These are phyloP conservation scores for Apiospora kogelbergensis DNA, from an alignment of 2,329 filamentous ascomycete species.

Conservation along the genomic window DNA sequence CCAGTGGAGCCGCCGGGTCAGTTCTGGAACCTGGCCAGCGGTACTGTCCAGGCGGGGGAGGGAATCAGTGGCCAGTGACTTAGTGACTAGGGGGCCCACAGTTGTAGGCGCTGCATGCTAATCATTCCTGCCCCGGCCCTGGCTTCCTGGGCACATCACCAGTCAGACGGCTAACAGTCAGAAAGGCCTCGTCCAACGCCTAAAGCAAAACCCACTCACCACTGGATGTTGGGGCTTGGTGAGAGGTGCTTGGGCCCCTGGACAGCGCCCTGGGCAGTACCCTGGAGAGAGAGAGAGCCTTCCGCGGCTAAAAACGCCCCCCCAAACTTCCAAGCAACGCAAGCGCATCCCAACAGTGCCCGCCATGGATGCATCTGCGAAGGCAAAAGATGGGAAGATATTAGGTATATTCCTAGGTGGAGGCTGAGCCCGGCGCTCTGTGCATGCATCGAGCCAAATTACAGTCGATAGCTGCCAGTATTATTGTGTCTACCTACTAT, in stretches of 20 bases:
- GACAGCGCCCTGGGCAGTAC: background rate
- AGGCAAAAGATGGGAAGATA: background rate
- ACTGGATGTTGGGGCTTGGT: background rate
- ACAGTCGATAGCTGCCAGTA: background rate
- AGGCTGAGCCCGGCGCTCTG: background rate
- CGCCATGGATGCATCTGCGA: background rate
- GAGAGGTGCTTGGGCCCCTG: background rate
- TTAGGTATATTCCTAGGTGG: background rate
- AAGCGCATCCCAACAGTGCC: background rate
- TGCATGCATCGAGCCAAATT: background rate
- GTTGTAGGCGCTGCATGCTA: slow-evolving; percentile 3
- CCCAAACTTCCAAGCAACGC: background rate
- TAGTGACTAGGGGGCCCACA: background rate
- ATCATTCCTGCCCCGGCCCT: background rate
- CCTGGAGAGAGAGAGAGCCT: background rate
- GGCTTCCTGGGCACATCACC: too few species aligned
- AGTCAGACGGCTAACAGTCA: too few species aligned
- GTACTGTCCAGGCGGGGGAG: background rate
- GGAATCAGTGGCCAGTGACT: background rate
- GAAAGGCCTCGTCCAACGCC: too few species aligned
- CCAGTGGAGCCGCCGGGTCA: background rate
- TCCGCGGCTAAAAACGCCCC: background rate
- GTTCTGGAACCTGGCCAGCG: slow-evolving; percentile 3
- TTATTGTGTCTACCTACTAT: background rate
- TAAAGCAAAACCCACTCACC: slow-evolving; percentile 3